These are phyloP conservation scores for Leptomonas pyrrhocoris DNA, from an alignment of 208 protist genomes.

Conservation along the genomic window DNA sequence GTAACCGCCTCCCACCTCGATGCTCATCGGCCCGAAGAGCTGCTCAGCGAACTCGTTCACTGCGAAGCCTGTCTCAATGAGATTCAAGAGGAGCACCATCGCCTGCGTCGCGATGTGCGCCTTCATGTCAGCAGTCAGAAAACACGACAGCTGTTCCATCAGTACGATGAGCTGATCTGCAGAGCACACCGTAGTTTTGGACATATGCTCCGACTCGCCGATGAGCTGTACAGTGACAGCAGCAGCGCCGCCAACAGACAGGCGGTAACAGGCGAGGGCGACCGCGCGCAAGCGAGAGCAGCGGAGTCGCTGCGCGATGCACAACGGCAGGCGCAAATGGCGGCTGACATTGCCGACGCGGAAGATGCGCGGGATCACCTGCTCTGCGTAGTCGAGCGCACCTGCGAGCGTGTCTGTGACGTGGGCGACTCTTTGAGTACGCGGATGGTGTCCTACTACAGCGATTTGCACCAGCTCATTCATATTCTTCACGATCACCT, in stretches of 20 bases:
- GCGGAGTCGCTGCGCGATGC: conserved; percentile 5
- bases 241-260: neutral
- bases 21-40: conserved; percentile 4
- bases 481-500: conserved; percentile 48
- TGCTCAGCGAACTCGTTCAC: conserved; percentile 14
- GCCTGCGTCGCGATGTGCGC: conserved; percentile 72
- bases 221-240: conserved; percentile 24
- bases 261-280: neutral
- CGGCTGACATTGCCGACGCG: neutral
- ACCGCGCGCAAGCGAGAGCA: neutral
- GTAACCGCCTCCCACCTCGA: neutral
- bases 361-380: conserved; percentile 19
- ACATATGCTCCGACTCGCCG: conserved; percentile 31
- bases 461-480: conserved; percentile 71
- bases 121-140: conserved; percentile 73
- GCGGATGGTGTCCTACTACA: conserved; percentile 54
- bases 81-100: conserved; percentile 47
- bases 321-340: conserved; percentile 8
- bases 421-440: conserved; percentile 49
- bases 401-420: conserved; percentile 46
- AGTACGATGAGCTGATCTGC: conserved; percentile 65
- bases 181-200: conserved; percentile 34
- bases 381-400: conserved; percentile 37
- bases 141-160: conserved; percentile 64
- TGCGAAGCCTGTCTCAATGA: conserved; percentile 27